A percentile compares a stretch with the other conserved stretches of the same genome.
phyloP scores from a whole-genome alignment of 2,329 filamentous ascomycete species.

The Pezicula radicicola region DNA sequence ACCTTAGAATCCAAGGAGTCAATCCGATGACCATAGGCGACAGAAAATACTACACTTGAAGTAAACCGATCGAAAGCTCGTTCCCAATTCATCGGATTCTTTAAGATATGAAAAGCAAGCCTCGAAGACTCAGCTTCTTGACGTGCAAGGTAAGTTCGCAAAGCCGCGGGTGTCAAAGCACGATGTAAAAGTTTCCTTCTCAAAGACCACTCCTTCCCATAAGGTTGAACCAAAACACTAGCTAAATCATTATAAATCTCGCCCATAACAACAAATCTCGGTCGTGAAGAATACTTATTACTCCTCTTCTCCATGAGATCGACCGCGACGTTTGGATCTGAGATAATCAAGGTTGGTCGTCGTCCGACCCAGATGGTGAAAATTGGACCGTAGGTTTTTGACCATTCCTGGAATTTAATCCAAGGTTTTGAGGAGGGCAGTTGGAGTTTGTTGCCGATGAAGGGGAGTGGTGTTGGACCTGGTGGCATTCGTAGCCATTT shows the following conservation, averaged over 20 bases:
- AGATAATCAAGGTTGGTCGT: conserved; percentile 41
- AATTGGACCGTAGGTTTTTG: conserved; percentile 40
- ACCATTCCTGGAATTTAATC: conserved; percentile 41
- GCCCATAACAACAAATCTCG: conserved; percentile 41
- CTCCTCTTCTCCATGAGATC: conserved; percentile 44
- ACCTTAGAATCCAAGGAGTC: conserved; percentile 43
- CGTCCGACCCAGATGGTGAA: conserved; percentile 46
- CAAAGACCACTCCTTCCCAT: conserved; percentile 43
- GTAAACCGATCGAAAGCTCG: conserved; percentile 45
- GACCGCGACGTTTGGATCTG: conserved; percentile 38
- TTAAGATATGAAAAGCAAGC: conserved; percentile 39
- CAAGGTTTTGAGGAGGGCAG: conserved; percentile 31
- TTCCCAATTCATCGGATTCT: conserved; percentile 38
- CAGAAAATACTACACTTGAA: conserved; percentile 45
- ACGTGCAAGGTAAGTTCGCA: conserved; percentile 42
- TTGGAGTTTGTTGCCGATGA: conserved; percentile 37
- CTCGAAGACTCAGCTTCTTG: conserved; percentile 47
- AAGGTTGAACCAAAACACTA: conserved; percentile 44
- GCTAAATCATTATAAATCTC: conserved; percentile 37
- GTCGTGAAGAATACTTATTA: conserved; percentile 40
- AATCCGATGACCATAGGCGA: conserved; percentile 48
- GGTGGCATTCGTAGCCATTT: conserved; percentile 39
- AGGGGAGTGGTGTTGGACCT: conserved; percentile 42
- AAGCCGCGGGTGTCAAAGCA: conserved; percentile 39
- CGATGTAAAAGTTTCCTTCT: conserved; percentile 39